Evolutionary conservation across 768 basidiomycete genomes (phyloP).

Genomic region (Mycena rebaudengoi): DNA sequence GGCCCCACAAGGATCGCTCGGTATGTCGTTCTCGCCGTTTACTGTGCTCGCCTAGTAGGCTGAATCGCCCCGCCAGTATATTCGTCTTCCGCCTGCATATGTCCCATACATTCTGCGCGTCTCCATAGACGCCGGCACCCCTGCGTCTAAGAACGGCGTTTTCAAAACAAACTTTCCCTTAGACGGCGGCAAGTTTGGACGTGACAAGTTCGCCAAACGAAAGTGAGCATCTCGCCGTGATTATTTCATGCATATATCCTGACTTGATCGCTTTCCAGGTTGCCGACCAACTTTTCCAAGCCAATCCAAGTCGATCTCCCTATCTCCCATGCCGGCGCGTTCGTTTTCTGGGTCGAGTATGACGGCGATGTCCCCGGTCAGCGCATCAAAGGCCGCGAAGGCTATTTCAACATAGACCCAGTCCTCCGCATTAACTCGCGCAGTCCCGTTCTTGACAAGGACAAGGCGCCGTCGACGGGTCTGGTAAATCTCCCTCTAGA

Average conservation of each 20-base stretch:
- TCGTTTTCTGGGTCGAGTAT: slow-evolving; percentile 95
- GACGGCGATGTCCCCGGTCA: slow-evolving; percentile 65
- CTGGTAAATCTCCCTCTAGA: slow-evolving; percentile 82
- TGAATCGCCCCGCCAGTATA: slow-evolving; percentile 67
- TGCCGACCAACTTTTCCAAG: slow-evolving; percentile 88
- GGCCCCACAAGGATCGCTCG: slow-evolving; percentile 84
- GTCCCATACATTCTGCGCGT: slow-evolving; percentile 91
- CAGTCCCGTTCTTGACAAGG: slow-evolving; percentile 71
- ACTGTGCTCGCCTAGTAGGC: slow-evolving; percentile 8
- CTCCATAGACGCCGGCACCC: slow-evolving; percentile 90
- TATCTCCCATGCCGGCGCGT: slow-evolving; percentile 96
- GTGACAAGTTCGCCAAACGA: slow-evolving; percentile 77
- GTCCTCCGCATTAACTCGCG: slow-evolving; percentile 80
- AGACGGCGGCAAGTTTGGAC: slow-evolving; percentile 86
- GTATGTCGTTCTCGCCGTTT: slow-evolving; percentile 53
- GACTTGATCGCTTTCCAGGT: slow-evolving; percentile 49
- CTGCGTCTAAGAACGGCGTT: slow-evolving; percentile 88
- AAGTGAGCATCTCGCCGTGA: slow-evolving; percentile 63
- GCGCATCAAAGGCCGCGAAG: slow-evolving; percentile 83
- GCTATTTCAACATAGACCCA: slow-evolving; percentile 97
- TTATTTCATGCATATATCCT: slow-evolving; percentile 28
- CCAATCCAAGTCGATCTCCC: slow-evolving; percentile 94
- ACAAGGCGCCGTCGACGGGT: slow-evolving; percentile 64
- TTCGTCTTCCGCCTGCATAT: slow-evolving; percentile 92
- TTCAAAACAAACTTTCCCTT: slow-evolving; percentile 98